These are phyloP conservation scores for Tylopilus plumbeoviolaceoides DNA, from an alignment of 768 basidiomycete species.

Conservation along the genomic window DNA sequence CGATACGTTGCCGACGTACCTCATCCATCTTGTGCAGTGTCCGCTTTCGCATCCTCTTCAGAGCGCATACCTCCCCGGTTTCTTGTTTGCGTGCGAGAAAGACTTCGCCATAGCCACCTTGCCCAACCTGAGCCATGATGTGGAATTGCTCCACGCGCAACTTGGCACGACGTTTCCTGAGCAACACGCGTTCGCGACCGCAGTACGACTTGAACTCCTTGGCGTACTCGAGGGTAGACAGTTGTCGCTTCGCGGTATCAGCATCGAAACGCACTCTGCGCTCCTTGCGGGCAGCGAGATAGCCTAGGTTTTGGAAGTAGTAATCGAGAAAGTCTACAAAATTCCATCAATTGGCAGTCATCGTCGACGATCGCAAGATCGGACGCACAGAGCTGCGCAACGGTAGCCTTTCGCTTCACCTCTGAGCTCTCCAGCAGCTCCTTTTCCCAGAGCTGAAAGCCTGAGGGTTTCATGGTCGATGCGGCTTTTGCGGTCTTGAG, in stretches of 20 bases:
- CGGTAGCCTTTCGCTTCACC: slow-evolving; percentile 91
- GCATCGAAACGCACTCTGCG: slow-evolving; percentile 78
- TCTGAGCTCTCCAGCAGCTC: slow-evolving; percentile 82
- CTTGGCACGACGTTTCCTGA: slow-evolving; percentile 92
- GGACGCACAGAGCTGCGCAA: slow-evolving; percentile 88
- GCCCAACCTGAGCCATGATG: slow-evolving; percentile 97
- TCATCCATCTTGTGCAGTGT: slow-evolving; percentile 99
- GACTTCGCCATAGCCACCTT: slow-evolving; percentile 98
- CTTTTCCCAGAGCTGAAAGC: slow-evolving; percentile 76
- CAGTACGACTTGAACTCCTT: slow-evolving; percentile 92
- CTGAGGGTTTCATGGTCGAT: slow-evolving; percentile 49
- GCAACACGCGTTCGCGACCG: slow-evolving; percentile 87
- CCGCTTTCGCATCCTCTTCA: slow-evolving; percentile 96
- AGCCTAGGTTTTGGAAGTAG: slow-evolving; percentile 93
- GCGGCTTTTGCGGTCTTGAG: slow-evolving; percentile 35
- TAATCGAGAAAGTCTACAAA: slow-evolving; percentile 89
- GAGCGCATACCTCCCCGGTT: slow-evolving; percentile 91
- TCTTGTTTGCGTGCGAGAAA: slow-evolving; percentile 94
- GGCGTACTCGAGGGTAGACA: slow-evolving; percentile 50
- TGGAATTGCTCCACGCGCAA: slow-evolving; percentile 93
- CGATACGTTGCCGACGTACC: slow-evolving; percentile 38
- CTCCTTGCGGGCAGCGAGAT: slow-evolving; percentile 81
- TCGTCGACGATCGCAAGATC: slow-evolving; percentile 4
- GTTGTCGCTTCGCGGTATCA: slow-evolving; percentile 68
- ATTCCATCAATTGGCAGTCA: slow-evolving; percentile 9